A percentile compares a stretch with the other conserved stretches of the same genome.
These are phyloP conservation scores for Sporothrix mexicana DNA, from an alignment of 2,329 filamentous ascomycete species.

Conservation along the genomic window DNA sequence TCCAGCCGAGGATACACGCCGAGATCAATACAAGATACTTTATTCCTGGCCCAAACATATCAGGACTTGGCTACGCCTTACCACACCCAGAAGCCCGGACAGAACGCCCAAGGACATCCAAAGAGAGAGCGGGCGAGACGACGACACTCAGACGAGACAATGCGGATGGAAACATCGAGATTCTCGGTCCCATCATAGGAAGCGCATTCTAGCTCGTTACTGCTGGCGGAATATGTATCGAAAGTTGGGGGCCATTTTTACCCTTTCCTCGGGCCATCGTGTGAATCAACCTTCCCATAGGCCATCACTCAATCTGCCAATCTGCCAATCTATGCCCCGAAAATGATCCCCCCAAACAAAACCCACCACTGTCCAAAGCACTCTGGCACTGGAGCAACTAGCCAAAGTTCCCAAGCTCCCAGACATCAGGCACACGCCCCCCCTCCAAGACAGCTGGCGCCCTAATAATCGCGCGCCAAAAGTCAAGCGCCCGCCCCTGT, in stretches of 20 bases:
- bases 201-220: slow-evolving; percentile 1
- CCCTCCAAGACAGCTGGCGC: slow-evolving; percentile 31
- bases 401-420: neutral
- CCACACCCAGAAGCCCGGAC: too few relatives aligned
- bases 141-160: neutral
- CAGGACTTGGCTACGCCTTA: too few relatives aligned
- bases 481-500: slow-evolving; percentile 35
- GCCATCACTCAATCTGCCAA: slow-evolving; percentile 24
- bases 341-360: neutral
- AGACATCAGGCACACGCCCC: neutral
- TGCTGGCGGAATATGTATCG: neutral
- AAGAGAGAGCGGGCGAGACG: neutral
- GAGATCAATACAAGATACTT: neutral
- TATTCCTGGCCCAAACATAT: too few relatives aligned
- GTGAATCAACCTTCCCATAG: slow-evolving; percentile 2
- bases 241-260: slow-evolving; percentile 34
- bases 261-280: slow-evolving; percentile 32
- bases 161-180: slow-evolving; percentile 2
- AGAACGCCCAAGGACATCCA: too few relatives aligned
- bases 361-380: neutral
- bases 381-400: neutral
- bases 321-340: slow-evolving; percentile 21
- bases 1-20: neutral
- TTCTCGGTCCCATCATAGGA: neutral
- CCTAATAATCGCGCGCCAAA: slow-evolving; percentile 39